Conservation (phyloP, 306 rosid genomes). For the Vigna nakashimae region DNA sequence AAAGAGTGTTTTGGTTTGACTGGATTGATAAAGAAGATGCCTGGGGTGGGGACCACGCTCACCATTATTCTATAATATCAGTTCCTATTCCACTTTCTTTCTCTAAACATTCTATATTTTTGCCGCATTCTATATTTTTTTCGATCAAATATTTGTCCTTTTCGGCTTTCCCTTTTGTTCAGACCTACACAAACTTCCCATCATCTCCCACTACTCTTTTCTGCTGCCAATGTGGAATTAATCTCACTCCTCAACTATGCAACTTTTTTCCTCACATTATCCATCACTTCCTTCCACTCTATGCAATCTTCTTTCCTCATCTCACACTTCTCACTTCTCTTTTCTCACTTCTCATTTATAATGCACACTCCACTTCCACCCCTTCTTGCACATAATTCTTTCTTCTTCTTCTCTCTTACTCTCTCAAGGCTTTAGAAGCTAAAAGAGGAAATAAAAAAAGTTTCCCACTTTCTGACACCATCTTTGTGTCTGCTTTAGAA, state of each 20-base stretch:
- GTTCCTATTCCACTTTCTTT: constrained; percentile 48
- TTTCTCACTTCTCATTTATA: constrained; percentile 4
- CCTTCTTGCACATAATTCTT: neutral
- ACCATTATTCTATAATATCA: constrained; percentile 51
- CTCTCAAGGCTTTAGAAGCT: constrained; percentile 34
- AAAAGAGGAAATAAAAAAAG: constrained; percentile 21
- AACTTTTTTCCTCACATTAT: neutral
- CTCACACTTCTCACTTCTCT: neutral
- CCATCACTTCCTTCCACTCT: constrained; percentile 25
- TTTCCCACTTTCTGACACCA: constrained; percentile 36
- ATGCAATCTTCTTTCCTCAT: constrained; percentile 24
- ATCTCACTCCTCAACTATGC: constrained; percentile 18
- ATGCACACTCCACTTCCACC: constrained; percentile 10
- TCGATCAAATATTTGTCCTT: constrained; percentile 44
- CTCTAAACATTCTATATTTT: constrained; percentile 41
- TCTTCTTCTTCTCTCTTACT: constrained; percentile 21
- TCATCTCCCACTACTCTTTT: neutral
- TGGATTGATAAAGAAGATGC: constrained; percentile 40
- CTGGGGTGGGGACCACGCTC: constrained; percentile 50
- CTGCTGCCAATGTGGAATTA: constrained; percentile 29
- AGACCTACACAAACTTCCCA: constrained; percentile 13
- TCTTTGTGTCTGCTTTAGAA: constrained; percentile 16
- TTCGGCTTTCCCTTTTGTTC: constrained; percentile 30
- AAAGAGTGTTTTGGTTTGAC: constrained; percentile 55
- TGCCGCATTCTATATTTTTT: constrained; percentile 39